Evolutionary conservation across 805 yeast species (phyloP), one percentile per base, ranked within the genome.

Genomic region (Nakazawaea pomicola): DNA sequence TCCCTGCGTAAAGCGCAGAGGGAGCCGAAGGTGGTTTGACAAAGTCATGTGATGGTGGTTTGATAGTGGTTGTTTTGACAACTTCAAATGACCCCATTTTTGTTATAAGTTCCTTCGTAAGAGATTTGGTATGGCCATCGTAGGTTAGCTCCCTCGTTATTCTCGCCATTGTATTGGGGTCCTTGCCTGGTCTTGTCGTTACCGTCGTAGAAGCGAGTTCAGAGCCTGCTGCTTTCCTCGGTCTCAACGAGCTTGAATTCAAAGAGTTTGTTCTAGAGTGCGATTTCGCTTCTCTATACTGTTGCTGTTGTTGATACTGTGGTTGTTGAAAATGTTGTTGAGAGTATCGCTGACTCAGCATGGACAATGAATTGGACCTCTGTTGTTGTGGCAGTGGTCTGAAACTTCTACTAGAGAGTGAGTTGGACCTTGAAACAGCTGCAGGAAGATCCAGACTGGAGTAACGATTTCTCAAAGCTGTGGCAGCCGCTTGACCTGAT

Each of bases 51-150:
- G 40, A 54, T 42, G 49, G 57, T 41, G 51, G 70, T 54, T 36
- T 53, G 18, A 70, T 64, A 1, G 70, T 64, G 1, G 75, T 72
- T 6, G 73, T 73, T 46, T 69, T 72, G 11, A 69, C 67, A 34
- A 72, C 63, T 41, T 74, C 77, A 35, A 56, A 63, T 1, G 76
- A 70, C 24, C 76, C 76, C 47, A 71, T 53, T 36, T 67, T 64
- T 46, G 73, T 67, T 20, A 76, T 63, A 0, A 78, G 74, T 30
- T 72, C 72, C 31, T 70, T 74, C 2, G 80, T 75, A 32, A 77
- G 72, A 3, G 80, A 74, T 42, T 61, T 67, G 0, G 82, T 76
- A 30, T 79, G 64, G 0, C 83, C 83, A 29, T 58, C 61, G 5
- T 63, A 57, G 43, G 74, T 80, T 42, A 62, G 62, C 20, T 74